These are phyloP conservation scores for Craterostigma plantagineum DNA, from an alignment of 257 asterid genomes.

Conservation along the genomic window DNA sequence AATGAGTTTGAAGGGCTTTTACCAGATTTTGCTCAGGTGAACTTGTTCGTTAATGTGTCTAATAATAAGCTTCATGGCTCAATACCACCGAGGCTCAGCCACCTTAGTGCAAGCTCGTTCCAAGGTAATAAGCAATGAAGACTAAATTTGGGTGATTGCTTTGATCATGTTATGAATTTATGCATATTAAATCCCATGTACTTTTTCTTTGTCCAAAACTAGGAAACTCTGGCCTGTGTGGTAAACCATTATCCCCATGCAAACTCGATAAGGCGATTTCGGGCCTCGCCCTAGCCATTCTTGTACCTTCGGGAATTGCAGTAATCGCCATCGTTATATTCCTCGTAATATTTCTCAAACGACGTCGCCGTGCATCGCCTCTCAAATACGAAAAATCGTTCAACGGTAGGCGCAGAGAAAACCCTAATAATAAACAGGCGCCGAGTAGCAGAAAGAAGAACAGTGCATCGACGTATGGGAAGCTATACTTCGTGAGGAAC, in stretches of 20 bases:
- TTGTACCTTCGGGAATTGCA: constrained; percentile 9
- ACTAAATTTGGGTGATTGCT: not conserved
- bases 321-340: constrained; percentile 12
- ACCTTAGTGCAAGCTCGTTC: constrained; percentile 19
- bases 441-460: too few relatives aligned
- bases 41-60: constrained; percentile 24
- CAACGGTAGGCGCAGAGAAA: not conserved
- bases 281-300: constrained; percentile 12
- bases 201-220: not conserved
- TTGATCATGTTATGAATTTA: not conserved
- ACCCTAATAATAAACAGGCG: not conserved
- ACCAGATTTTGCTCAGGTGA: constrained; percentile 36
- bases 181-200: not conserved
- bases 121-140: constrained; percentile 17
- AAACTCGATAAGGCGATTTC: constrained; percentile 14
- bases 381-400: too few relatives aligned
- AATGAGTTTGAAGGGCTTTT: constrained; percentile 29
- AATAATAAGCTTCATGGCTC: constrained; percentile 32
- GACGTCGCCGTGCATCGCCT: too few relatives aligned
- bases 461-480: constrained; percentile 7
- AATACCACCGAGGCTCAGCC: constrained; percentile 21
- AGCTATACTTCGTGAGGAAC: constrained; percentile 27
- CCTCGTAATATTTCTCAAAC: constrained; percentile 2
- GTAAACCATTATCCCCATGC: constrained; percentile 40
- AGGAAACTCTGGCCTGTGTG: constrained; percentile 48